These are phyloP conservation scores for Graphilbum sp. DNA, from an alignment of 2,329 filamentous ascomycete genomes.

Conservation along the genomic window DNA sequence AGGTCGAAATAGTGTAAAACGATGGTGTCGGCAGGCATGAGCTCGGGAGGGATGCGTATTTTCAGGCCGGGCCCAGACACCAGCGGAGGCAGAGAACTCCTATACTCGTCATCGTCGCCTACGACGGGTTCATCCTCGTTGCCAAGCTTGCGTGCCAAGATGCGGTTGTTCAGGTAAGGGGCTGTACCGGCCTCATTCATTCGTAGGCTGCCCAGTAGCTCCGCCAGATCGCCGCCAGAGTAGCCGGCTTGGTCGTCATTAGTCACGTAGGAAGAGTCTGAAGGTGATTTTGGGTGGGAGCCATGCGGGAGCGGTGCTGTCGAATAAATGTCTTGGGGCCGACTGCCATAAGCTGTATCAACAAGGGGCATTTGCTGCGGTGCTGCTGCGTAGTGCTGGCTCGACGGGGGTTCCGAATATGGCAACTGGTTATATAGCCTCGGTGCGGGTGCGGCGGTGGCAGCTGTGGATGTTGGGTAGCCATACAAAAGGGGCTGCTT, in stretches of 20 bases:
- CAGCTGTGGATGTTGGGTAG: slow-evolving; percentile 21
- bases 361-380: slow-evolving; percentile 30
- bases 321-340: slow-evolving; percentile 32
- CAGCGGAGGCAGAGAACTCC: slow-evolving; percentile 52
- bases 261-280: slow-evolving; percentile 31
- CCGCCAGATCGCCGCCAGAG: slow-evolving; percentile 55
- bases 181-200: slow-evolving; percentile 79
- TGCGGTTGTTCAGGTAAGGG: slow-evolving; percentile 57
- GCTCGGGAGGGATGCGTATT: slow-evolving; percentile 74
- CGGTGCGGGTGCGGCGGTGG: slow-evolving; percentile 17
- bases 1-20: slow-evolving; percentile 75
- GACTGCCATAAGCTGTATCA: slow-evolving; percentile 31
- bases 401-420: slow-evolving; percentile 31
- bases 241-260: slow-evolving; percentile 36
- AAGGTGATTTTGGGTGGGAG: slow-evolving; percentile 23
- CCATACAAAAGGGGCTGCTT: slow-evolving; percentile 26
- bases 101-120: slow-evolving; percentile 54
- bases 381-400: slow-evolving; percentile 37
- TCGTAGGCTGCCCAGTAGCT: slow-evolving; percentile 71
- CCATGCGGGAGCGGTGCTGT: slow-evolving; percentile 31
- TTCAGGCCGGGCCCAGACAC: slow-evolving; percentile 54
- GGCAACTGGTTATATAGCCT: slow-evolving; percentile 31
- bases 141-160: slow-evolving; percentile 20
- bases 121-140: slow-evolving; percentile 40
- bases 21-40: slow-evolving; percentile 82